Base-by-base conservation (phyloP, 345 rosid species). In the Cardamine occulta region DNA sequence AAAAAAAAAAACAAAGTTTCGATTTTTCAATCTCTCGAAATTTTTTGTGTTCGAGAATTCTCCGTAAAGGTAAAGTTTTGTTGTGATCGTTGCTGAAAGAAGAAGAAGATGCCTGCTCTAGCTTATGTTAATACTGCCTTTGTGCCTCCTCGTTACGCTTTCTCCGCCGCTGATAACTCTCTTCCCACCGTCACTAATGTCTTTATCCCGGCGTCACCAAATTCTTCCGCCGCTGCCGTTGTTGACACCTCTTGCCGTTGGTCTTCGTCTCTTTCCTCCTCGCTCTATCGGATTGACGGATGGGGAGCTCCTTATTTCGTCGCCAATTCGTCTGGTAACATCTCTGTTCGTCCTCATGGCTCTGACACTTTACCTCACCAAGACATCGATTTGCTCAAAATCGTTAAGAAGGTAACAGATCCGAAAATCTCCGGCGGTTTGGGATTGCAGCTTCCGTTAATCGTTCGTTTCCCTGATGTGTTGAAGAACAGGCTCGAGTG, bases 251-350 rank as follows among this genome's bases (percentile, higher is more conserved):
- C 68, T 2, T 64, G 85, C 69, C 74, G 72, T 28, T 92, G 99
- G 99, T 89, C 93, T 3, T 79, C 96, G 2, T 79, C 90, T 35
- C 93, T 61, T 65, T 93, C 98, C 7, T 39, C 91, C 6, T 62
- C 85, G 0, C 90, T 95, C 14, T 95, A 95, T 73, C 83, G 86
- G 15, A 74, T 95, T 57, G 90, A 90, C 24, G 84, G 83, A 12
- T 95, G 99, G 98, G 99, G 99, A 13, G 97, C 88, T n/a, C 99
- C 99, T 8, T 95, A 95, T 47, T 95, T 95, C 83, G 13, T 83
- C 0, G 94, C 88, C 40, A 93, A 90, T 69, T 52, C 86, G 11
- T 86, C 89, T 48, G 99, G 99, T 42, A 89, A 90, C 79, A 76
- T 95, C 74, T 63, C 88, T 49, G 88, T 93, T 21, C 91, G 87